phyloP scores from a whole-genome alignment of 768 basidiomycete genomes.

The Tricholoma furcatifolium region DNA sequence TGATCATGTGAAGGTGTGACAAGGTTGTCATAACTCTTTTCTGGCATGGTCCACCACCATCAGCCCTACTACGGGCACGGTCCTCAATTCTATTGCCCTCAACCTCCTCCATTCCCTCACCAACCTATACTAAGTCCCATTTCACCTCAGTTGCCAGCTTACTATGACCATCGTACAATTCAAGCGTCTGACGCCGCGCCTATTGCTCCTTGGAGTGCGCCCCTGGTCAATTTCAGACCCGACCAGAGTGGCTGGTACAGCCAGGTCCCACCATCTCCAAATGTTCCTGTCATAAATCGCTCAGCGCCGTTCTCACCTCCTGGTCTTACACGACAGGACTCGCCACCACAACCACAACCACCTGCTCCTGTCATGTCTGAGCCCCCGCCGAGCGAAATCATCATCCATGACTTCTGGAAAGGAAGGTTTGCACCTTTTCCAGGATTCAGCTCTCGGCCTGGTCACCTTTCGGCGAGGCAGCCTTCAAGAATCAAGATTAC shows the following conservation, averaged over 20 bases:
- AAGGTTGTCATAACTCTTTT: neutral
- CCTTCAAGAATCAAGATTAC: constrained; percentile 12
- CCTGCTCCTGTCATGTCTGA: neutral
- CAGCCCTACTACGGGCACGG: constrained; percentile 6
- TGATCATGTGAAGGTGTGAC: too few relatives aligned
- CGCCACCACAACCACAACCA: neutral
- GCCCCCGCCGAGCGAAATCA: neutral
- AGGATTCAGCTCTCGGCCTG: constrained; percentile 34
- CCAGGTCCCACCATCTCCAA: neutral
- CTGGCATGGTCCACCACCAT: constrained; percentile 16
- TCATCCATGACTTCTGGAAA: constrained; percentile 38
- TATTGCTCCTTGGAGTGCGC: neutral
- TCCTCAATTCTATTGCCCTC: constrained; percentile 4
- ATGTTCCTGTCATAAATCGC: neutral
- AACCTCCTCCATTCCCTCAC: neutral
- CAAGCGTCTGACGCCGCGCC: neutral
- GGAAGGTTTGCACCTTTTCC: constrained; percentile 43
- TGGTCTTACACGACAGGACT: neutral
- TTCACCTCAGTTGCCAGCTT: neutral
- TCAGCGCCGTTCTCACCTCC: neutral
- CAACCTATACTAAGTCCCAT: neutral
- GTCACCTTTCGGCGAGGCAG: constrained; percentile 27
- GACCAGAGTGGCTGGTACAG: constrained; percentile 18
- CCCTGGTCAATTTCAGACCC: constrained; percentile 1
- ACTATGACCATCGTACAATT: neutral